Evolutionary conservation across 257 asterid genomes (phyloP).

Genomic region (Solanum virginianum): DNA sequence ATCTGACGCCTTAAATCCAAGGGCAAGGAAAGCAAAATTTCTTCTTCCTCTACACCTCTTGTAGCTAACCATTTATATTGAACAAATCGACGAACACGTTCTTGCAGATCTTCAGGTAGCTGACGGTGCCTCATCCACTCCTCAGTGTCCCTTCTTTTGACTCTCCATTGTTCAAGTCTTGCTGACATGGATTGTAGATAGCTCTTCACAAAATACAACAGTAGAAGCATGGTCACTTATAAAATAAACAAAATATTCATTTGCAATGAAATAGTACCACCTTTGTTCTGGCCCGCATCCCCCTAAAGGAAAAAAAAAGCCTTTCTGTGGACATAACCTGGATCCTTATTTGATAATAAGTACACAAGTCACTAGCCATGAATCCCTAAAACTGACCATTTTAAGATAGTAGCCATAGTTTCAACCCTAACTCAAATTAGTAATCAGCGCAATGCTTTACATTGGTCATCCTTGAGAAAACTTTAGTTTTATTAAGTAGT

Average conservation of each 20-base stretch:
- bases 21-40: conserved; percentile 55
- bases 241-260: background rate
- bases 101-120: conserved; percentile 64
- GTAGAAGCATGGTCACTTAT: background rate
- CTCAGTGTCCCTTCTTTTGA: conserved; percentile 70
- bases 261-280: background rate
- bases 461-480: background rate
- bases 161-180: conserved; percentile 91
- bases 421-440: background rate
- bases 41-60: conserved; percentile 80
- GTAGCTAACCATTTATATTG: conserved; percentile 83
- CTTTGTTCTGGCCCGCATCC: background rate
- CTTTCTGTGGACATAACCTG: background rate
- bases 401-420: background rate
- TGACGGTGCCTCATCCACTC: conserved; percentile 97
- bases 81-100: conserved; percentile 67
- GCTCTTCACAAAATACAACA: conserved; percentile 27
- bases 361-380: background rate
- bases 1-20: conserved; percentile 65
- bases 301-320: background rate
- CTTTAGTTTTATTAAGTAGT: background rate
- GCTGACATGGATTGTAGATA: conserved; percentile 77
- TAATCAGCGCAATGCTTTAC: background rate
- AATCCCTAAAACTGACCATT: background rate
- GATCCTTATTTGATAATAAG: background rate